These are phyloP conservation scores for Quercus tomentella DNA, from an alignment of 331 rosid genomes.

Conservation along the genomic window DNA sequence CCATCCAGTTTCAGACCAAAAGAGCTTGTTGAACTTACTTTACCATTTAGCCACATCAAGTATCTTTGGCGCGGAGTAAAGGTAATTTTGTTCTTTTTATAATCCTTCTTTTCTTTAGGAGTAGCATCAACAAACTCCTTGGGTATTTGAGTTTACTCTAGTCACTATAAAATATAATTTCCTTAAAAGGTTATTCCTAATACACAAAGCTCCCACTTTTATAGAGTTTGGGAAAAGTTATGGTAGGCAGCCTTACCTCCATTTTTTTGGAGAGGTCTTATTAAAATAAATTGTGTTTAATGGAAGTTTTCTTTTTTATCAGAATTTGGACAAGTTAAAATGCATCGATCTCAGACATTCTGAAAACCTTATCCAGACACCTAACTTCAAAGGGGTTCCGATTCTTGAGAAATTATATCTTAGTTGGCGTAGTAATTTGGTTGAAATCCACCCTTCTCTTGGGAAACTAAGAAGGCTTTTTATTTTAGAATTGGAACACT, in stretches of 20 bases:
- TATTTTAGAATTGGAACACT: too few species aligned
- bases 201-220: too few species aligned
- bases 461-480: too few species aligned
- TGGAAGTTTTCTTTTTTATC: neutral
- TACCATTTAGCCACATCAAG: conserved; percentile 1
- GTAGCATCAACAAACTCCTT: too few species aligned
- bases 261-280: too few species aligned
- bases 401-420: neutral
- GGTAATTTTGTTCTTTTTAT: conserved; percentile 2
- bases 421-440: neutral
- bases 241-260: too few species aligned
- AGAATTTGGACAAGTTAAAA: neutral
- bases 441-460: neutral
- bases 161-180: too few species aligned
- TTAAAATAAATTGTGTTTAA: too few species aligned
- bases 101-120: too few species aligned
- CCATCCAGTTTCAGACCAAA: conserved; percentile 4
- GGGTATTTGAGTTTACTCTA: neutral
- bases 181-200: too few species aligned
- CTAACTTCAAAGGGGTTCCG: neutral
- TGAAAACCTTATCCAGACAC: neutral
- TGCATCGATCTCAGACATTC: neutral
- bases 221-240: rapidly evolving
- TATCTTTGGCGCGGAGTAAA: neutral
- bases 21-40: conserved; percentile 6